Percentiles rank a stretch among this genome's conserved stretches.
Evolutionary conservation across 2,329 filamentous ascomycete species (phyloP).

Genomic region (Botryotinia convoluta): DNA sequence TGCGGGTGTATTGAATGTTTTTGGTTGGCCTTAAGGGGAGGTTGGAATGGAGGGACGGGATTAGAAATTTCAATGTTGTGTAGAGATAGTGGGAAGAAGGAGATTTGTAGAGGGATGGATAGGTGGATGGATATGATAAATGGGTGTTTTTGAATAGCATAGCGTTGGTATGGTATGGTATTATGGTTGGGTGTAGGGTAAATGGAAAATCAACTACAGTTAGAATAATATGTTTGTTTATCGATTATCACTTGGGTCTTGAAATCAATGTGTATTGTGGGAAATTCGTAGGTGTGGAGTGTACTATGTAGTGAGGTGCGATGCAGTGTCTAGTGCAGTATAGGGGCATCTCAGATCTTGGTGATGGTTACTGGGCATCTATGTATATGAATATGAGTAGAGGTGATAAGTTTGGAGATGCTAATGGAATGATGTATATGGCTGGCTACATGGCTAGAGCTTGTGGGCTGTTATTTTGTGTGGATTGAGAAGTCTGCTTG

Average conservation of each 20-base stretch:
- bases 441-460: too few species aligned
- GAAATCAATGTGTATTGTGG: neutral
- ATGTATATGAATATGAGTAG: too few species aligned
- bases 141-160: slow-evolving; percentile 10
- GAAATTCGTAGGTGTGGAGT: neutral
- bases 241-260: neutral
- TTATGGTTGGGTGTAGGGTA: neutral
- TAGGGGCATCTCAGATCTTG: too few species aligned
- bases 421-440: too few species aligned
- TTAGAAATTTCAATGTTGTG: neutral
- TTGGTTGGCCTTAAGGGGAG: slow-evolving; percentile 57
- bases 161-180: neutral
- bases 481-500: too few species aligned
- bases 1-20: slow-evolving; percentile 78
- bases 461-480: too few species aligned
- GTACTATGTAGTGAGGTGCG: neutral
- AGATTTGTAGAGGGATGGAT: neutral
- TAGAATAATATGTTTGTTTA: neutral
- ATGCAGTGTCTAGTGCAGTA: too few species aligned
- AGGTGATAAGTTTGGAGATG: too few species aligned
- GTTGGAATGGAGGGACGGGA: neutral
- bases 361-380: too few species aligned
- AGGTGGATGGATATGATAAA: neutral
- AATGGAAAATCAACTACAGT: neutral
- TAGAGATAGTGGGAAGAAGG: neutral